Evolutionary conservation across 129 eudicot genomes (phyloP).

Genomic region (Tanacetum coccineum): DNA sequence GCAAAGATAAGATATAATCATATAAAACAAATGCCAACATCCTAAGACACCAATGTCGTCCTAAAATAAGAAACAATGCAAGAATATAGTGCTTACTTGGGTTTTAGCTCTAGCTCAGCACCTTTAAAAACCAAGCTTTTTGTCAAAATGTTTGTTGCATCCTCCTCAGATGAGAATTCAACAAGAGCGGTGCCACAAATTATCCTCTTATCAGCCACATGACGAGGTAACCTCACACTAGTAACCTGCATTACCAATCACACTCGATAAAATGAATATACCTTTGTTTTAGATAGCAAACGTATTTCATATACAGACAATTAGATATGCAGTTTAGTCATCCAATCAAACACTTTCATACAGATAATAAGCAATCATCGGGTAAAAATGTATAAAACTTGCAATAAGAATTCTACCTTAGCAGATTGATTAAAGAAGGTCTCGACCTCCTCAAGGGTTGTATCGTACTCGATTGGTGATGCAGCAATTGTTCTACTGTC

Average conservation of each 20-base stretch:
- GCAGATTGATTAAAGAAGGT: constrained; percentile 60
- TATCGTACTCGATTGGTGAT: constrained; percentile 71
- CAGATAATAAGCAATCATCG: background rate
- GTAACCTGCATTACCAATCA: constrained; percentile 54
- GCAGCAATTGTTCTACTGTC: constrained; percentile 86
- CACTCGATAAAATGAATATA: background rate
- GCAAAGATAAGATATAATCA: background rate
- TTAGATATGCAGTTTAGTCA: background rate
- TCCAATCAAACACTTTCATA: constrained; percentile 4
- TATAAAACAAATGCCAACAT: background rate
- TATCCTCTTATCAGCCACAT: constrained; percentile 64
- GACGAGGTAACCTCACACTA: constrained; percentile 93
- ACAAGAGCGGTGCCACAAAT: constrained; percentile 82
- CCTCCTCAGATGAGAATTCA: constrained; percentile 91
- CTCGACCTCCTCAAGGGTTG: constrained; percentile 84
- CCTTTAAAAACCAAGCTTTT: constrained; percentile 64
- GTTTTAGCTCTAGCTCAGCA: constrained; percentile 60
- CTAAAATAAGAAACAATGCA: background rate
- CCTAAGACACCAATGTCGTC: background rate
- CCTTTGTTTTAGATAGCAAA: too few relatives aligned
- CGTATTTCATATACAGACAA: too few relatives aligned
- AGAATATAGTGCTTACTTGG: constrained; percentile 55
- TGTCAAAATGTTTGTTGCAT: constrained; percentile 59
- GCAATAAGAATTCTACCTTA: constrained; percentile 41
- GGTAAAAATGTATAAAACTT: background rate